These are phyloP conservation scores for Leccinum rimulosum DNA, from an alignment of 768 basidiomycete species.

Conservation along the genomic window DNA sequence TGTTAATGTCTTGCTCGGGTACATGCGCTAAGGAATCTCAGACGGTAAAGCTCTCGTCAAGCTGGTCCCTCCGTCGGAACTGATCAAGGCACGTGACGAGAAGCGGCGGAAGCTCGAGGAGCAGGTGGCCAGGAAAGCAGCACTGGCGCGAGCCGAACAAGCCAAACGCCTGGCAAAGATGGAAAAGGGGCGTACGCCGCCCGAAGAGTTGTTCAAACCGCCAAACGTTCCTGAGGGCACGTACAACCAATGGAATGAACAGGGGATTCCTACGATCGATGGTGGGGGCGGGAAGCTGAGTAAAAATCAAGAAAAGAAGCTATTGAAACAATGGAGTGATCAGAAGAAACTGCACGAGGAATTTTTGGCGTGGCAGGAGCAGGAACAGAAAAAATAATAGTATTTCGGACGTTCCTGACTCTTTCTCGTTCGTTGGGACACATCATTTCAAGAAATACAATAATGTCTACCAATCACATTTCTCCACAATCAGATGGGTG, in stretches of 20 bases:
- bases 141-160: conserved; percentile 50
- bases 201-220: conserved; percentile 80
- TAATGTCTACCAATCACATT: conserved; percentile 57
- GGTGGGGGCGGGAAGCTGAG: conserved; percentile 79
- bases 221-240: conserved; percentile 68
- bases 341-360: conserved; percentile 84
- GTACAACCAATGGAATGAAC: conserved; percentile 84
- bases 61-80: conserved; percentile 75
- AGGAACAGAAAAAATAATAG: conserved; percentile 14
- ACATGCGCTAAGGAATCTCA: conserved; percentile 26
- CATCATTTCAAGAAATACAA: background rate
- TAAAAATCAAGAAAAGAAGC: conserved; percentile 77
- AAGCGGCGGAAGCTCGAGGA: conserved; percentile 73
- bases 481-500: conserved; percentile 55
- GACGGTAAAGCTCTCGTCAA: conserved; percentile 97
- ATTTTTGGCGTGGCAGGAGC: conserved; percentile 53
- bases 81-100: conserved; percentile 85
- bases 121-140: conserved; percentile 79
- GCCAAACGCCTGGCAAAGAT: conserved; percentile 70
- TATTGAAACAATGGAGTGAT: conserved; percentile 63
- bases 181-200: conserved; percentile 78
- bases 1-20: conserved; percentile 2
- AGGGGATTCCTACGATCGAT: conserved; percentile 84
- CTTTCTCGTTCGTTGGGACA: background rate
- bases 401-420: background rate